Evolutionary conservation across 140 eudicot species (phyloP).

Genomic region (Anethum foeniculum): DNA sequence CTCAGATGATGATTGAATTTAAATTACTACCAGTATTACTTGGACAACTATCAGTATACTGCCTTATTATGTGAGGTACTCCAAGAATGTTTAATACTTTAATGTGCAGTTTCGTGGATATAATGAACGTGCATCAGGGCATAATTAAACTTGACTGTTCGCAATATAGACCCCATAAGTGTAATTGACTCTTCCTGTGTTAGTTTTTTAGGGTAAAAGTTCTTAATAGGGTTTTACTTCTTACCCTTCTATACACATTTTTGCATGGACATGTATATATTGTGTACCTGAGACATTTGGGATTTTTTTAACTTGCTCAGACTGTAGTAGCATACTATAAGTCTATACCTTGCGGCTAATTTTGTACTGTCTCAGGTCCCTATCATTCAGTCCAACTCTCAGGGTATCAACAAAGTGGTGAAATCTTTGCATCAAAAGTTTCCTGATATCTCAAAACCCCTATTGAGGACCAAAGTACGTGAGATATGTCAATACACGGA

Average conservation of each 20-base stretch:
- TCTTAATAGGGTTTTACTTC: neutral
- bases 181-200: neutral
- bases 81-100: neutral
- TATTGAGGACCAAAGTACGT: constrained; percentile 62
- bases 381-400: constrained; percentile 55
- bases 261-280: neutral
- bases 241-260: neutral
- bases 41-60: neutral
- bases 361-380: constrained; percentile 41
- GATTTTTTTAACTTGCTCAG: neutral
- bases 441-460: constrained; percentile 49
- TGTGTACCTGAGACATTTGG: neutral
- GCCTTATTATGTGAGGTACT: neutral
- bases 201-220: neutral
- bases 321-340: neutral
- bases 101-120: neutral
- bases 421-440: constrained; percentile 47
- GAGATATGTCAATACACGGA: constrained; percentile 62
- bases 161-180: neutral
- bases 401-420: constrained; percentile 55
- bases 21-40: neutral
- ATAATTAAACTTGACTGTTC: neutral
- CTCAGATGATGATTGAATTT: neutral
- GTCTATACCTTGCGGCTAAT: constrained; percentile 5
- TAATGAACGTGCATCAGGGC: neutral